Evolutionary conservation across 1,284 basidiomycete species (phyloP).

Genomic region (Polyporus tsugae): DNA sequence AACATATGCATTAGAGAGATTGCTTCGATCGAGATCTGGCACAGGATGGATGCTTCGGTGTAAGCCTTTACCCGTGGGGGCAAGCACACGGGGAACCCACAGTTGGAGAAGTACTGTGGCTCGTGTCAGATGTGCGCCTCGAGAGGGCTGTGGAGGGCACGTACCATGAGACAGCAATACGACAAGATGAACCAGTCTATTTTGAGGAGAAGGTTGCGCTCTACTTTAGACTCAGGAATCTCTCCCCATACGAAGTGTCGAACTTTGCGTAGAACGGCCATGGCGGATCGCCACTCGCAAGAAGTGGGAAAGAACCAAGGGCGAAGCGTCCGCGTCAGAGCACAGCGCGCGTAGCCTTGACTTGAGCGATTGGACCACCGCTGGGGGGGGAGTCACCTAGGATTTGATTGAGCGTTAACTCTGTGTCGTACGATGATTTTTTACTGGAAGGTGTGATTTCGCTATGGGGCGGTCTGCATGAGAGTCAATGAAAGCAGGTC

Average conservation of each 20-base stretch:
- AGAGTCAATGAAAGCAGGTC: background rate
- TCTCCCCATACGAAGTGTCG: conserved; percentile 45
- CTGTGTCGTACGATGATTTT: conserved; percentile 7
- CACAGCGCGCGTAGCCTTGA: no score
- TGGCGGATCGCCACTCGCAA: conserved; percentile 1
- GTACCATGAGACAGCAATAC: conserved; percentile 74
- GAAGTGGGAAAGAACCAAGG: background rate
- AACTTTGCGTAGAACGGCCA: conserved; percentile 27
- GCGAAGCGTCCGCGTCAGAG: background rate
- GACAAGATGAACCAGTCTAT: conserved; percentile 73
- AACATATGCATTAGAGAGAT: conserved; percentile 77
- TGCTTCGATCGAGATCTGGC: conserved; percentile 70
- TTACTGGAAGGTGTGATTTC: background rate
- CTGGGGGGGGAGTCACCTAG: background rate
- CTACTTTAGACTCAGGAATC: conserved; percentile 47
- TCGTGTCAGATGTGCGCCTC: conserved; percentile 7
- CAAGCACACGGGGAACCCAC: conserved; percentile 44
- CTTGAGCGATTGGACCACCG: no score
- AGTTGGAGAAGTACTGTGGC: conserved; percentile 69
- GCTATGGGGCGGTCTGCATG: background rate
- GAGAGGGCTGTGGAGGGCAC: conserved; percentile 27
- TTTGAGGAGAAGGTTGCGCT: conserved; percentile 60
- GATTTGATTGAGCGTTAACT: background rate
- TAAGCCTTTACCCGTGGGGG: background rate
- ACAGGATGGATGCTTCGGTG: no score